Percentiles rank a stretch among this genome's conserved stretches.
Evolutionary conservation across 768 basidiomycete genomes (phyloP).

Genomic region (Collybia nuda): DNA sequence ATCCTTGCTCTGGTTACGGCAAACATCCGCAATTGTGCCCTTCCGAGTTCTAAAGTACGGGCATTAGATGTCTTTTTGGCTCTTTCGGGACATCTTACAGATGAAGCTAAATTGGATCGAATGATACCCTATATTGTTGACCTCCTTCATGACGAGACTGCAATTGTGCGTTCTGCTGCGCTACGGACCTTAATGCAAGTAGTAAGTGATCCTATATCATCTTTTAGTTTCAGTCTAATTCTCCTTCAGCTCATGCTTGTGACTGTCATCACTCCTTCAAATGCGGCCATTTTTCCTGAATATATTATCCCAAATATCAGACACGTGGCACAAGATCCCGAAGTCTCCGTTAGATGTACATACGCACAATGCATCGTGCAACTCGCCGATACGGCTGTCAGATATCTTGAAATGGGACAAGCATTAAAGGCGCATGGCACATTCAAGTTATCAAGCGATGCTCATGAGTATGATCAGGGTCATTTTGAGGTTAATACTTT

Average conservation of each 20-base stretch:
- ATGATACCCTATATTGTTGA: constrained; percentile 92
- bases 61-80: constrained; percentile 87
- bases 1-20: constrained; percentile 85
- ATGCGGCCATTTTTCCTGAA: constrained; percentile 82
- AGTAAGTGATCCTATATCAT: constrained; percentile 43
- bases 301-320: constrained; percentile 92
- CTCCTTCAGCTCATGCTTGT: constrained; percentile 20
- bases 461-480: constrained; percentile 72
- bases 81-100: constrained; percentile 77
- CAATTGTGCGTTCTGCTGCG: constrained; percentile 79
- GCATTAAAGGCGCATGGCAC: constrained; percentile 83
- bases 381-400: constrained; percentile 82
- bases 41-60: constrained; percentile 84
- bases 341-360: constrained; percentile 75
- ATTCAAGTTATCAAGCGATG: constrained; percentile 61
- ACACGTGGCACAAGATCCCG: constrained; percentile 79
- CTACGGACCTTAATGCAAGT: constrained; percentile 80
- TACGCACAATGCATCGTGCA: constrained; percentile 85
- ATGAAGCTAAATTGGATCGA: constrained; percentile 93
- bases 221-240: neutral
- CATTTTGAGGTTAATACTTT: constrained; percentile 68
- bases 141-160: constrained; percentile 81
- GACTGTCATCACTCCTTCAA: constrained; percentile 24
- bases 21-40: constrained; percentile 83
- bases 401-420: constrained; percentile 93